Base-by-base conservation (phyloP, 2,329 filamentous ascomycete genomes). In the Colletotrichum plurivorum region DNA sequence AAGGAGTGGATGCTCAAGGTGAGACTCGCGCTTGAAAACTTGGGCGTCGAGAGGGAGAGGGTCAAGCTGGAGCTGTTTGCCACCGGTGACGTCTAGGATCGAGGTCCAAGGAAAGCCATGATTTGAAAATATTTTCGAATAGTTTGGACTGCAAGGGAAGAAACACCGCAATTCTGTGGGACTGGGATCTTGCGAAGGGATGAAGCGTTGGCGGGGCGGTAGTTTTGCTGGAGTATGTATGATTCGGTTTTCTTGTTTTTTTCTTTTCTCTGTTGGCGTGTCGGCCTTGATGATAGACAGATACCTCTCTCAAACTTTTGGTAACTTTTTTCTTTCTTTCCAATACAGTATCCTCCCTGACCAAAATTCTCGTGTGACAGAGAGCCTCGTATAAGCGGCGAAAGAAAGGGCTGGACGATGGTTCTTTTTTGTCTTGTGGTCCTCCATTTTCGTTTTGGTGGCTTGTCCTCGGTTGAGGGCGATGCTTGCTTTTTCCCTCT, bases 11-110 rank as follows among this genome's bases (percentile, higher is more conserved):
- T 95, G 93, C 74, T 84, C 10, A 86, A 88, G 45, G 81, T 88
- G 22, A 82, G 88, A 71, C 78, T 79, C 8, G 84, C 82, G 72
- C 81, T 94, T 65, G 79, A 84, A 73, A 80, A 74, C 3, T 78
- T 83, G 63, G 91, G 90, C 0, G 90, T 94, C 1, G 78, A 82
- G 1, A 78, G 79, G n/a, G 84, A 84, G 36, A 86, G 88, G 72
- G 85, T 93, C 63, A 87, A 90, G 74, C 84, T 93, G 72, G 92
- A 94, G 79, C 78, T 92, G 36, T 94, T 93, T 73, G 86, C 84
- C n/a, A 90, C 89, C 1, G 88, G 89, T 16, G 80, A 84, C 60
- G 75, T 82, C 43, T 57, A 71, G 45, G 31, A 67, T 31, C 60
- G 41, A 62, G 41, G 27, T 8, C 18, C 12, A 22, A 20, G 46